These are phyloP conservation scores for Hypoxylon rubiginosum DNA, from an alignment of 2,329 filamentous ascomycete genomes.

Conservation along the genomic window DNA sequence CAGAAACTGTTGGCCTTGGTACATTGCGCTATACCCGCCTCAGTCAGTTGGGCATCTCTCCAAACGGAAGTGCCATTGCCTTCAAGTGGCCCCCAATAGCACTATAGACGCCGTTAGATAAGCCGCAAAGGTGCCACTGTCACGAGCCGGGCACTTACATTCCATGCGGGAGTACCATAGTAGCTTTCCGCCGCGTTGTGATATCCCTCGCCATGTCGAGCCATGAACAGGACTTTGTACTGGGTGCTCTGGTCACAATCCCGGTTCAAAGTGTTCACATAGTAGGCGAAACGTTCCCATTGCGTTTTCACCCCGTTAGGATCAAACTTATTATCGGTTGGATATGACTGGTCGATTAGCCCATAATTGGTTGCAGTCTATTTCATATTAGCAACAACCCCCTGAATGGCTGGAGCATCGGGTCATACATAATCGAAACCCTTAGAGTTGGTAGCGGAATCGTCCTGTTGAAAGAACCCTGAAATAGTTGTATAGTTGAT, in stretches of 20 bases:
- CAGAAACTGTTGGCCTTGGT: conserved; percentile 71
- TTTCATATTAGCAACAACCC: conserved; percentile 19
- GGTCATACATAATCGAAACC: conserved; percentile 73
- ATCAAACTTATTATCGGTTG: conserved; percentile 63
- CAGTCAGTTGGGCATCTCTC: conserved; percentile 74
- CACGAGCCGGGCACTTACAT: conserved; percentile 60
- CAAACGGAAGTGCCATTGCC: conserved; percentile 74
- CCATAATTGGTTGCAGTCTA: conserved; percentile 74
- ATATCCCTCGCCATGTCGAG: conserved; percentile 77
- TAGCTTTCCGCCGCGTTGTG: conserved; percentile 74
- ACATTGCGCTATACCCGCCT: conserved; percentile 69
- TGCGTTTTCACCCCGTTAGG: conserved; percentile 62
- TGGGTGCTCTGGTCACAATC: conserved; percentile 59
- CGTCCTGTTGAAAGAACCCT: conserved; percentile 75
- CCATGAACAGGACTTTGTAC: conserved; percentile 78
- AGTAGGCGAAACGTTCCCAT: conserved; percentile 74
- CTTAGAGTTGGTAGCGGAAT: conserved; percentile 65
- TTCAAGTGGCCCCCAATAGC: conserved; percentile 75
- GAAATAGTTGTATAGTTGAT: conserved; percentile 72
- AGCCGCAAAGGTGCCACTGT: background rate
- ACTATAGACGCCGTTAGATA: conserved; percentile 55
- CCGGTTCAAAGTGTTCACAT: conserved; percentile 68
- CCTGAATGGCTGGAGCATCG: background rate
- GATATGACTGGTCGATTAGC: conserved; percentile 72
- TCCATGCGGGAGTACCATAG: conserved; percentile 78